A percentile compares a stretch with the other conserved stretches of the same genome.
These are phyloP conservation scores for Hypomontagnella monticulosa DNA, from an alignment of 495 filamentous ascomycete genomes.

Conservation along the genomic window DNA sequence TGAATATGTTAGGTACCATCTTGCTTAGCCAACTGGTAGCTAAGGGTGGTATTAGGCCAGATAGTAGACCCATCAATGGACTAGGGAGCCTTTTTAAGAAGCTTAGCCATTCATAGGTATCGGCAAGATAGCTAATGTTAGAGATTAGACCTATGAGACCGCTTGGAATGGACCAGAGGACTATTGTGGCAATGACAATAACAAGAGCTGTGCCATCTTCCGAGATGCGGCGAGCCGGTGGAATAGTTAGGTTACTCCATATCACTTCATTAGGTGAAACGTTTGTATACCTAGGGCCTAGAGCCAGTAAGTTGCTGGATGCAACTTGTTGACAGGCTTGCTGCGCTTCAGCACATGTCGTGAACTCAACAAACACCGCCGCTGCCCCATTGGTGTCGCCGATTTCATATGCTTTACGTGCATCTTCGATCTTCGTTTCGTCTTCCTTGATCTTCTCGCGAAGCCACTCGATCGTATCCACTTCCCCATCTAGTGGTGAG, in stretches of 20 bases:
- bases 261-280: slow-evolving; percentile 82
- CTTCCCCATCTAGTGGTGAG: slow-evolving; percentile 65
- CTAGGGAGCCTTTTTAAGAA: slow-evolving; percentile 75
- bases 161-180: slow-evolving; percentile 92
- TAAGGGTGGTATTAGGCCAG: slow-evolving; percentile 79
- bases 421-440: slow-evolving; percentile 74
- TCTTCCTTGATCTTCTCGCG: slow-evolving; percentile 78
- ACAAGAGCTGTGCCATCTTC: slow-evolving; percentile 70
- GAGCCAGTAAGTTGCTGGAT: slow-evolving; percentile 82
- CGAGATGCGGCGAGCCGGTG: slow-evolving; percentile 81
- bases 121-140: slow-evolving; percentile 74
- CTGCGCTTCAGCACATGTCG: slow-evolving; percentile 78
- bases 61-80: slow-evolving; percentile 75
- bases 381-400: slow-evolving; percentile 65
- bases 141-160: slow-evolving; percentile 81
- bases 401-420: slow-evolving; percentile 69
- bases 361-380: slow-evolving; percentile 82
- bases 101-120: slow-evolving; percentile 67
- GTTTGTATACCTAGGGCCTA: slow-evolving; percentile 84
- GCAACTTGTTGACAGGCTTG: slow-evolving; percentile 81
- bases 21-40: slow-evolving; percentile 82
- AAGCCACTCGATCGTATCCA: slow-evolving; percentile 88
- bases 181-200: slow-evolving; percentile 73
- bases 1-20: slow-evolving; percentile 77
- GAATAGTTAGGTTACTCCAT: slow-evolving; percentile 83